Evolutionary conservation across 345 rosid genomes (phyloP).

Genomic region (Hevea brasiliensis): DNA sequence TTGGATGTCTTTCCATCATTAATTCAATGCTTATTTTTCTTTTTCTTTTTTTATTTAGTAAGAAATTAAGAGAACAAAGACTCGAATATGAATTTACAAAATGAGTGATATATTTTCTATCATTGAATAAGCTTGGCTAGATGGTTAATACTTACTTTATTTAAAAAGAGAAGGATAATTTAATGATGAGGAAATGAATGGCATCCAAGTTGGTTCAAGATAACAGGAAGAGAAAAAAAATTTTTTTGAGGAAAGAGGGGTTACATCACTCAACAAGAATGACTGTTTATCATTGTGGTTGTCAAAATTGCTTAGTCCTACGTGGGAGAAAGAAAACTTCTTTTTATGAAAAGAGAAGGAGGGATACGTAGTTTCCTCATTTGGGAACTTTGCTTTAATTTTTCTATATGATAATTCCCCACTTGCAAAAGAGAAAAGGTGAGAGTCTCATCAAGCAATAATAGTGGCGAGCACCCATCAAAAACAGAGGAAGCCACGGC

Average conservation of each 20-base stretch:
- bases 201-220: too few species aligned
- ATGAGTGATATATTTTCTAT: too few species aligned
- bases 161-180: too few species aligned
- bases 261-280: conserved; percentile 13
- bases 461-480: neutral
- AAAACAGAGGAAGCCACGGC: neutral
- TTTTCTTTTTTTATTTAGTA: too few species aligned
- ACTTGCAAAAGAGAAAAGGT: neutral
- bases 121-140: too few species aligned
- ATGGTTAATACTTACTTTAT: too few species aligned
- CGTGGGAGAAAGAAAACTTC: conserved; percentile 11
- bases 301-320: conserved; percentile 20
- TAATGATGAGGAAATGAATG: too few species aligned
- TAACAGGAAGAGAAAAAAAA: neutral
- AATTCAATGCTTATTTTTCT: too few species aligned
- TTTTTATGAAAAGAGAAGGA: neutral
- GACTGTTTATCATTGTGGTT: conserved; percentile 8
- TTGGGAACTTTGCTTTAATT: conserved; percentile 1
- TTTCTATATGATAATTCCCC: neutral
- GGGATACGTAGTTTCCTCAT: conserved; percentile 9
- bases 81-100: too few species aligned
- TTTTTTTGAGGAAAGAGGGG: neutral
- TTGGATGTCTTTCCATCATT: conserved; percentile 8
- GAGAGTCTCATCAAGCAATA: conserved; percentile 4
- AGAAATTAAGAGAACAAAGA: too few species aligned